These are phyloP conservation scores for Sporobolomyces phaffii DNA, from an alignment of 768 basidiomycete genomes.

Conservation along the genomic window DNA sequence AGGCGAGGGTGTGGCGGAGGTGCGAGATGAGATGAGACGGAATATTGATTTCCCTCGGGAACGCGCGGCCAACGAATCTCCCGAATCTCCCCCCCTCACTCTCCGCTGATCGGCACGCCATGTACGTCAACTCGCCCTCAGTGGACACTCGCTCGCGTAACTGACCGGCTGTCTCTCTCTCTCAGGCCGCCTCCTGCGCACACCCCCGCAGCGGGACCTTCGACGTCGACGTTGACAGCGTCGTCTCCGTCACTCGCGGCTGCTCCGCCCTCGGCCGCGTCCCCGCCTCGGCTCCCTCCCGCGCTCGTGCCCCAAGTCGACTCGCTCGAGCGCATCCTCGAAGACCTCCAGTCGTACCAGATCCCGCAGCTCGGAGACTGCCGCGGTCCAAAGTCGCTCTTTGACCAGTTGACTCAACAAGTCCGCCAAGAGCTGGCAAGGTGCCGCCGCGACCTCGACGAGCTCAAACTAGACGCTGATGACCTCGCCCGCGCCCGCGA, in stretches of 20 bases:
- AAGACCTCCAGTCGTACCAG: constrained; percentile 64
- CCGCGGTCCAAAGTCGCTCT: constrained; percentile 61
- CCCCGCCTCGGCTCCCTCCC: constrained; percentile 2
- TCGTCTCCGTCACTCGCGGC: background rate
- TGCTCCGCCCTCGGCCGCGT: background rate
- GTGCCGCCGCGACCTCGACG: constrained; percentile 63
- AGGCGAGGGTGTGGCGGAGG: no score
- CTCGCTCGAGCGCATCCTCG: constrained; percentile 54
- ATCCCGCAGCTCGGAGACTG: constrained; percentile 68
- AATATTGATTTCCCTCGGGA: no score
- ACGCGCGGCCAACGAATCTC: no score
- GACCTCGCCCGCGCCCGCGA: constrained; percentile 60
- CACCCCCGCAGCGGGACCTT: constrained; percentile 11
- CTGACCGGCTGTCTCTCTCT: no score
- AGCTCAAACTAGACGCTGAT: constrained; percentile 63
- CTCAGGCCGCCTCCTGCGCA: constrained; percentile 31
- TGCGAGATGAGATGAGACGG: no score
- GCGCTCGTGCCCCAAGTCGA: constrained; percentile 13
- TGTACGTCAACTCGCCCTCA: no score
- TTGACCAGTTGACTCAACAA: constrained; percentile 69
- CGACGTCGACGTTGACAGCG: background rate
- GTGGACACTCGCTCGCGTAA: no score
- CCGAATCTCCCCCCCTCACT: no score
- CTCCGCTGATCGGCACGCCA: no score
- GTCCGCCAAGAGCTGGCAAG: constrained; percentile 67